These are phyloP conservation scores for Solanum phureja DNA, from an alignment of 257 asterid genomes.

Conservation along the genomic window DNA sequence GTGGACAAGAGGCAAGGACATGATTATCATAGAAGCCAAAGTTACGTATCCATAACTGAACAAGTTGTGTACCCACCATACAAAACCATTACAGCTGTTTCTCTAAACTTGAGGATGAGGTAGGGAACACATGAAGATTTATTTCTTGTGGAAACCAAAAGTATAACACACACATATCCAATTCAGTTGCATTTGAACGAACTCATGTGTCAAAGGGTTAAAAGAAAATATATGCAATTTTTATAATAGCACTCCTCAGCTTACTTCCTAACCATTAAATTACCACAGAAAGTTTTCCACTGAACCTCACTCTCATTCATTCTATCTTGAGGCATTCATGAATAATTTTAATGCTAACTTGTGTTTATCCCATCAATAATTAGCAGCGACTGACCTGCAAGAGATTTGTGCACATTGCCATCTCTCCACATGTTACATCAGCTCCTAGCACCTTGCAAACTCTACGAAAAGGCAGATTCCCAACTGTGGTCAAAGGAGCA, in stretches of 20 bases:
- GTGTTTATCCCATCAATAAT: neutral
- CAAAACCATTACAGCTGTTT: neutral
- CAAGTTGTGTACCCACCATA: neutral
- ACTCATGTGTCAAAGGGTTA: neutral
- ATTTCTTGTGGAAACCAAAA: neutral
- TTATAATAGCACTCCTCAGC: neutral
- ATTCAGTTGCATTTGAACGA: neutral
- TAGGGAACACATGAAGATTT: neutral
- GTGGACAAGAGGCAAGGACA: neutral
- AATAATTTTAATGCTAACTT: neutral
- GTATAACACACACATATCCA: neutral
- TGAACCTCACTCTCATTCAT: neutral
- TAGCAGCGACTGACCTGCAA: conserved; percentile 52
- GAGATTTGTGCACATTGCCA: conserved; percentile 99
- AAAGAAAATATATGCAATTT: neutral
- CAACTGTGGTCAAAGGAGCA: conserved; percentile 94
- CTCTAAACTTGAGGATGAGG: neutral
- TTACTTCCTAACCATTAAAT: neutral
- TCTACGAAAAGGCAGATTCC: conserved; percentile 85
- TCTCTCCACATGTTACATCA: conserved; percentile 97
- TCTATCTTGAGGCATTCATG: neutral
- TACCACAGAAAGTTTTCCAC: neutral
- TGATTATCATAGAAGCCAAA: neutral
- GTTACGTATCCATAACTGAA: neutral
- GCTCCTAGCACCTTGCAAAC: conserved; percentile 93